Conservation (phyloP, 805 yeast species). For the Ogataea wickerhamii region DNA sequence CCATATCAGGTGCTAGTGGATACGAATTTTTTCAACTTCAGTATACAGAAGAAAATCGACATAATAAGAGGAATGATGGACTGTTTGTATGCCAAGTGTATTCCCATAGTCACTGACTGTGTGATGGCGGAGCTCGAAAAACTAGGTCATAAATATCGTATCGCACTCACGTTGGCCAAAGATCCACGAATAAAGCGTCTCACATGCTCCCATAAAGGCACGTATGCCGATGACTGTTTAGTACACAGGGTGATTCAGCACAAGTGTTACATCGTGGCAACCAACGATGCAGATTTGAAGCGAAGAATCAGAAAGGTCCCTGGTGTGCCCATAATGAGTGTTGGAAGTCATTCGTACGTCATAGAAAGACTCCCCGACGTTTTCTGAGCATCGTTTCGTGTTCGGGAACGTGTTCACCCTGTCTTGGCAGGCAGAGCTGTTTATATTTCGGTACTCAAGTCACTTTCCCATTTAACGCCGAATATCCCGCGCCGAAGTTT, state of each 20-base stretch:
- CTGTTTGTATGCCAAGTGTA: conserved; percentile 87
- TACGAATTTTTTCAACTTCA: conserved; percentile 95
- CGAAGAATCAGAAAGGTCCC: conserved; percentile 94
- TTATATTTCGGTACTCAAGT: no score
- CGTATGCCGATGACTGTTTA: conserved; percentile 97
- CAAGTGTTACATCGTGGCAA: conserved; percentile 95
- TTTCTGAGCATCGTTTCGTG: conserved; percentile 39
- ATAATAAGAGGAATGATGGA: conserved; percentile 98
- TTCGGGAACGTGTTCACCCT: not conserved
- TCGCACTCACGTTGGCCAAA: conserved; percentile 86
- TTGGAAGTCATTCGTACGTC: conserved; percentile 88
- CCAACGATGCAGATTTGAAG: conserved; percentile 95
- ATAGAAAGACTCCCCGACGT: conserved; percentile 95
- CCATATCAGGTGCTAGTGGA: conserved; percentile 95
- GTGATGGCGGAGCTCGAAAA: conserved; percentile 98
- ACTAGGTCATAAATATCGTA: conserved; percentile 89
- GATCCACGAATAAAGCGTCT: conserved; percentile 89
- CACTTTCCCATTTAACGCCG: no score
- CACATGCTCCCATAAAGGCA: conserved; percentile 89
- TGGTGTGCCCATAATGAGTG: conserved; percentile 96
- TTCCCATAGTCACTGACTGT: conserved; percentile 94
- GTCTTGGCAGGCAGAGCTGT: no score
- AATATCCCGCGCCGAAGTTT: no score
- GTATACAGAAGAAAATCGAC: conserved; percentile 93
- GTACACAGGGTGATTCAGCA: conserved; percentile 93